A percentile compares a stretch with the other conserved stretches of the same genome.
phyloP scores from a whole-genome alignment of 257 asterid species.

The Ilex aquifolium region DNA sequence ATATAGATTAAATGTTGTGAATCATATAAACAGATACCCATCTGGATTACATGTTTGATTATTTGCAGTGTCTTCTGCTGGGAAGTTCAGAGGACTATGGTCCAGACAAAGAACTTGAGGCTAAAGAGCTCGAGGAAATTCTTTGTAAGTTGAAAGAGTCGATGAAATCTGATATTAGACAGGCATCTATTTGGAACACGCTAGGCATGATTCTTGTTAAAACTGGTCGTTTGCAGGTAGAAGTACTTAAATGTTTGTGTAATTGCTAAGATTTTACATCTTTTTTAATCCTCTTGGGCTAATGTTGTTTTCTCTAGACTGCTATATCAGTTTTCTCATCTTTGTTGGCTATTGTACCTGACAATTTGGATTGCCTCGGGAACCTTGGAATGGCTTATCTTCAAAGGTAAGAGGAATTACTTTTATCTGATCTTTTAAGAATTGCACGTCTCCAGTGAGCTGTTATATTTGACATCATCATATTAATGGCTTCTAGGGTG shows the following conservation, averaged over 20 bases:
- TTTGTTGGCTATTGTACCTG: slow-evolving; percentile 67
- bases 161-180: slow-evolving; percentile 71
- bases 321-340: slow-evolving; percentile 81
- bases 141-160: slow-evolving; percentile 68
- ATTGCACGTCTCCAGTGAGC: not conserved
- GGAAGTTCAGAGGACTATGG: slow-evolving; percentile 68
- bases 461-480: no score
- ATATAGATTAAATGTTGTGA: not conserved
- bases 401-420: slow-evolving; percentile 57
- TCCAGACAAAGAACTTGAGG: slow-evolving; percentile 68
- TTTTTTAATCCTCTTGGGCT: slow-evolving; percentile 9
- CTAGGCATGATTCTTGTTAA: slow-evolving; percentile 81
- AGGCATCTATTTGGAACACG: slow-evolving; percentile 84
- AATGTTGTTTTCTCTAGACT: slow-evolving; percentile 51
- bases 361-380: slow-evolving; percentile 88
- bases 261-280: not conserved
- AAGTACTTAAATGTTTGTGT: slow-evolving; percentile 8
- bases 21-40: not conserved
- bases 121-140: slow-evolving; percentile 77
- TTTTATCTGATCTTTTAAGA: slow-evolving; percentile 5
- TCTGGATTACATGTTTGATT: slow-evolving; percentile 11
- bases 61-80: slow-evolving; percentile 71
- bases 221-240: slow-evolving; percentile 88
- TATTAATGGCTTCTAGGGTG: no score
- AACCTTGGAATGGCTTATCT: slow-evolving; percentile 90